Percentiles rank a stretch among this genome's conserved stretches.
Conservation (phyloP, 352 stramenopile species). For the Pythium insidiosum region DNA sequence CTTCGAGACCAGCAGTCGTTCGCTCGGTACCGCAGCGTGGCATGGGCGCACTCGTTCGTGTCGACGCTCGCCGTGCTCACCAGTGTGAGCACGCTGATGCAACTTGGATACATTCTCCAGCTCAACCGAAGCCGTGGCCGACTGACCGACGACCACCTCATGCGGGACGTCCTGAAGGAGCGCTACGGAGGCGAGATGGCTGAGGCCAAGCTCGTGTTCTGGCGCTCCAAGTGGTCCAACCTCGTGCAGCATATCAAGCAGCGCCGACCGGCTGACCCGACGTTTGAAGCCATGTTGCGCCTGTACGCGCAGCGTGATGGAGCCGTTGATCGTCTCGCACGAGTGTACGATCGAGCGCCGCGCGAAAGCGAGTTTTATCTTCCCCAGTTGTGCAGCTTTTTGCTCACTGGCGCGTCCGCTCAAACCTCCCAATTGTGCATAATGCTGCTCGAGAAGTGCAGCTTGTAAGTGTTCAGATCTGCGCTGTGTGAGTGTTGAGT, state of each 20-base stretch:
- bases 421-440: slow-evolving; percentile 67
- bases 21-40: slow-evolving; percentile 24
- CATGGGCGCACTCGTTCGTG: slow-evolving; percentile 52
- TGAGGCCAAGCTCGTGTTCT: slow-evolving; percentile 38
- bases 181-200: slow-evolving; percentile 13
- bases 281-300: slow-evolving; percentile 71
- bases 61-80: slow-evolving; percentile 35
- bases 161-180: slow-evolving; percentile 53
- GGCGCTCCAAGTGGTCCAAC: slow-evolving; percentile 70
- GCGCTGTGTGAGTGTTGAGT: too few species aligned
- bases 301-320: slow-evolving; percentile 81
- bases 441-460: slow-evolving; percentile 76
- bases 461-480: slow-evolving; percentile 26
- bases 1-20: slow-evolving; percentile 46
- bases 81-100: slow-evolving; percentile 39
- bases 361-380: slow-evolving; percentile 86
- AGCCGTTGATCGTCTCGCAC: slow-evolving; percentile 57
- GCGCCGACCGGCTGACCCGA: slow-evolving; percentile 53
- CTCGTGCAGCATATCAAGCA: slow-evolving; percentile 60
- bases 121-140: slow-evolving; percentile 67
- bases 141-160: slow-evolving; percentile 47
- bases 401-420: slow-evolving; percentile 75
- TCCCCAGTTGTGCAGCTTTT: slow-evolving; percentile 81
- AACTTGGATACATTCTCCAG: slow-evolving; percentile 70
- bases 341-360: slow-evolving; percentile 60